Base-by-base conservation (phyloP, 441 rosid species). In the Arabidopsis lyrata region DNA sequence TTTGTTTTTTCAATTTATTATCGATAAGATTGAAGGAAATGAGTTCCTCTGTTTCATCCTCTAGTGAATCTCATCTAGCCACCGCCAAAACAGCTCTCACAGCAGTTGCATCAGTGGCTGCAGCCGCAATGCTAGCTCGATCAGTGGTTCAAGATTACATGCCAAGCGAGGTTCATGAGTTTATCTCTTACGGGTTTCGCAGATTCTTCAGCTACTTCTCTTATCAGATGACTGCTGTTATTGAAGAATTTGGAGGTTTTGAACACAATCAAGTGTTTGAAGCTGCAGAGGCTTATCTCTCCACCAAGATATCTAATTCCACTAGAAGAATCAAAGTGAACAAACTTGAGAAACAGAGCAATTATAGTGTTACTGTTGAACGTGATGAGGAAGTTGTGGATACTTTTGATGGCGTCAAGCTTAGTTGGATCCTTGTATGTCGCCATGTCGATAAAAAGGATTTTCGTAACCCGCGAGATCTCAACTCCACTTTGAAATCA, bases 41-140 rank as follows among this genome's bases (percentile, higher is more conserved):
- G 81, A 59, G 49, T 16, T 75, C 67, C 22, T 73, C 73, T 74
- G 49, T 9, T 9, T 66, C 60, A 41, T 29, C 24, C n/a, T 67
- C 85, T 6, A 52, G 84, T 3, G 84, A 83, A 36, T 69, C 80
- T 74, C 82, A 69, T 20, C 68, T 84, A 52, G 87, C 83, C 83
- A 82, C 86, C 49, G 82, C 83, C 27, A 91, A 85, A 64, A 78
- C 85, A 5, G 69, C 80, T 64, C 44, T 88, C 6, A 71, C 96
- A 3, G 68, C 90, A 0, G 93, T 84, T 3, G 88, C 90, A 24
- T 90, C 97, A 0, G 80, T 83, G 49, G 91, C 92, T 0, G 88
- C 85, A 15, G 76, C 87, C 11, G 68, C 80, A 18, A 84, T 92
- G 95, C 66, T 90, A 27, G 85, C 83, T 62, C 82, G 91, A 15